Evolutionary conservation across 208 protist genomes (phyloP).

Genomic region (Angomonas ambiguus): DNA sequence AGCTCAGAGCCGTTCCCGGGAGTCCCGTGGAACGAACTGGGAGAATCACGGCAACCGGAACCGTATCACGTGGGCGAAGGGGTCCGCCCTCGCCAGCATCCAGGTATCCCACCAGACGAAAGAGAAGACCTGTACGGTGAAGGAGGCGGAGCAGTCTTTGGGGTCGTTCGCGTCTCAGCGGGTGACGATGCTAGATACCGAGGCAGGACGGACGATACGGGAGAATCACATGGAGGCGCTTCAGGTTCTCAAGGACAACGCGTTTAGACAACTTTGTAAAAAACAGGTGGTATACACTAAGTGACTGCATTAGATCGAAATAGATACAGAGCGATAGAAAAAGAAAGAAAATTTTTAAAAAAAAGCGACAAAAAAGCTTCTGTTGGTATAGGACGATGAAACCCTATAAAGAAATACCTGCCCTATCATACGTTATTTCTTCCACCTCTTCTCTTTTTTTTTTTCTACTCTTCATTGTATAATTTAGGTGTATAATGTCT

Average conservation of each 20-base stretch:
- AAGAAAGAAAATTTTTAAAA: too few species aligned
- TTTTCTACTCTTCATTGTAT: too few species aligned
- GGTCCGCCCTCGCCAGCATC: constrained; percentile 2
- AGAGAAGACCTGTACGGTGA: background rate
- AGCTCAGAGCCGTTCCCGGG: background rate
- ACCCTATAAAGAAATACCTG: too few species aligned
- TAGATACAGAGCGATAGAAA: too few species aligned
- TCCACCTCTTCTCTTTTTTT: too few species aligned
- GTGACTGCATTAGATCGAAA: background rate
- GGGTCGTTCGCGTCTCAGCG: background rate
- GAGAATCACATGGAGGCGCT: constrained; percentile 1
- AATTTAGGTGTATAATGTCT: too few species aligned
- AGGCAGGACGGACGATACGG: background rate
- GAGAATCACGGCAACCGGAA: background rate
- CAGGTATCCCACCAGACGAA: background rate
- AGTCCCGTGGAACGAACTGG: background rate
- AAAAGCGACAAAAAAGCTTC: too few species aligned
- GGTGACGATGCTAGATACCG: background rate
- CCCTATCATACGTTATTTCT: too few species aligned
- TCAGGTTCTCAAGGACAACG: background rate
- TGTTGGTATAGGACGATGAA: too few species aligned
- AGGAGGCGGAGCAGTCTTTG: background rate
- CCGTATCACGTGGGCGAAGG: background rate
- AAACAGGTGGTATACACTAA: background rate
- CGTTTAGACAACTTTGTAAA: background rate